These are phyloP conservation scores for Leccinum rimulosum DNA, from an alignment of 768 basidiomycete genomes.

Conservation along the genomic window DNA sequence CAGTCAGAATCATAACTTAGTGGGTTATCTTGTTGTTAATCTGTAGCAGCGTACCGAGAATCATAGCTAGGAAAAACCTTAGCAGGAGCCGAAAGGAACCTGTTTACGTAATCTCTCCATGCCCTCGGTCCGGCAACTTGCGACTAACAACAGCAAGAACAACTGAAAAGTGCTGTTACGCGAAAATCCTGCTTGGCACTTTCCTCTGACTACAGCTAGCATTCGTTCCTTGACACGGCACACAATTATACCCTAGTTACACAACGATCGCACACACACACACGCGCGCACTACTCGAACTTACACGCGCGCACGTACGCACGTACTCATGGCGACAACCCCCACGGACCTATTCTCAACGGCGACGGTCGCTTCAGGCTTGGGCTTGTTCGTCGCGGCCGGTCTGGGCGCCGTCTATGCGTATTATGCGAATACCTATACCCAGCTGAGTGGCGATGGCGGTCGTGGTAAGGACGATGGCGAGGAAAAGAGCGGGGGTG, in stretches of 20 bases:
- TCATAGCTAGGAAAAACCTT: no score
- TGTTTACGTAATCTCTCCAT: no score
- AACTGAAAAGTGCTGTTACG: no score
- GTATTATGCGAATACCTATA: background rate
- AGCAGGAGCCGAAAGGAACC: no score
- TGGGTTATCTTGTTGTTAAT: no score
- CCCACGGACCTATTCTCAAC: conserved; percentile 35
- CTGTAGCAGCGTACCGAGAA: no score
- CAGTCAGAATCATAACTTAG: no score
- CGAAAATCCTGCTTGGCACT: no score
- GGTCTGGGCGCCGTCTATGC: conserved; percentile 20
- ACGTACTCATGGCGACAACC: conserved; percentile 42
- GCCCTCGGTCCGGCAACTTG: no score
- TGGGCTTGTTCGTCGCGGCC: conserved; percentile 25
- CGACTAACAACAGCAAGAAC: no score
- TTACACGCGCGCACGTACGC: background rate
- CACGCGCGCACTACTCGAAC: background rate
- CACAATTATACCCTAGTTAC: background rate
- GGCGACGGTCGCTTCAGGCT: conserved; percentile 34
- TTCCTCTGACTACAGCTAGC: no score
- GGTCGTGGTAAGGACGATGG: background rate
- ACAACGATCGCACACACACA: background rate
- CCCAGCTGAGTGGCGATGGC: background rate
- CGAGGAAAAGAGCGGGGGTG: background rate
- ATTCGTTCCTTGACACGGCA: background rate